Evolutionary conservation across 2,329 filamentous ascomycete genomes (phyloP), one percentile per base, ranked within the genome.

Genomic region (Diaporthe vexans): DNA sequence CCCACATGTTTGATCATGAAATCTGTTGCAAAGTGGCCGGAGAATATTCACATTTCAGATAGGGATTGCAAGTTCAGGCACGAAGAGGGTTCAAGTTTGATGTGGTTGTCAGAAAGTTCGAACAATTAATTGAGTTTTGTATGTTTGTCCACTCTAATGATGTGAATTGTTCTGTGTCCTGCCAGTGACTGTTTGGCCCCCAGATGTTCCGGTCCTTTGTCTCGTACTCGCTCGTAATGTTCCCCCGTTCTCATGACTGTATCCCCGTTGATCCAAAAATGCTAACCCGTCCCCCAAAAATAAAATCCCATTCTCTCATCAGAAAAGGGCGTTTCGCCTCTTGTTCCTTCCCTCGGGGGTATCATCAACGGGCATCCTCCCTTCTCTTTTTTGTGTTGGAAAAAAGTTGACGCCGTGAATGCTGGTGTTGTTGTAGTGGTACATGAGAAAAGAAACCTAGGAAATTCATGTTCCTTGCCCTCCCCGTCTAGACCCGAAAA

Each of bases 331-430:
- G 56, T 58, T 57, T 61, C 63, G 70, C 70, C 71, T 57, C 69
- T 35, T 59, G 37, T 63, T 74, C 63, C 61, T 72, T 76, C 74
- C 73, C 61, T 56, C 63, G 73, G 63, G 67, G 77, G 70, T 77
- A 76, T 73, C 71, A 71, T 73, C 58, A 73, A 63, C 51, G 71
- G 68, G 54, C 71, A 74, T 79, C 72, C 74, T 72, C 74, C 26
- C 58, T 72, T 65, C 67, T 73, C 59, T 58, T 63, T 69, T 70
- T 71, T 63, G 58, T 37, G 40, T 43, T 43, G 40, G 40, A 57
- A 57, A 63, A 48, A 68, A 46, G 58, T 67, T 70, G 67, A 67
- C 74, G 59, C 74, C 74, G 72, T 72, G 73, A 75, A 75, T 75
- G 74, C 74, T 74, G 19, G 15, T 43, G 40, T 43, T 71, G 54